Evolutionary conservation across 2,329 filamentous ascomycete species (phyloP).

Genomic region (Zymoseptoria passerinii): DNA sequence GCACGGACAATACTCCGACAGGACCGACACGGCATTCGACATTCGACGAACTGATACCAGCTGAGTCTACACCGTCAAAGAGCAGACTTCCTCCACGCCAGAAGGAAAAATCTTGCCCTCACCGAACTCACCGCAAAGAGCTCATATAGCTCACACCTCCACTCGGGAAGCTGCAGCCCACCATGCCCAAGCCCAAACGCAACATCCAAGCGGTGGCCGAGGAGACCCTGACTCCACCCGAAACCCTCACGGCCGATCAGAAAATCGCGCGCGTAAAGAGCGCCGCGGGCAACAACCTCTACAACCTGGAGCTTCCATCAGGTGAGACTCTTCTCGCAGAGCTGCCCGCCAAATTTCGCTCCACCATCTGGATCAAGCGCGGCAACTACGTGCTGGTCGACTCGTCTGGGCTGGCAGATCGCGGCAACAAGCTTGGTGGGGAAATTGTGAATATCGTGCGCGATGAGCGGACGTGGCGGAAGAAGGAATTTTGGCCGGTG

Average conservation of each 20-base stretch:
- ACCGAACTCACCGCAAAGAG: background rate
- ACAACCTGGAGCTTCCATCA: conserved; percentile 65
- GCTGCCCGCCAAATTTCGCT: conserved; percentile 76
- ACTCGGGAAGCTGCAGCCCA: background rate
- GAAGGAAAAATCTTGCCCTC: background rate
- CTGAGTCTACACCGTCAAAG: background rate
- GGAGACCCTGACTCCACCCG: conserved; percentile 56
- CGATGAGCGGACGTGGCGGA: conserved; percentile 87
- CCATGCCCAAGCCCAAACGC: conserved; percentile 68
- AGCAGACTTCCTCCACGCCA: background rate
- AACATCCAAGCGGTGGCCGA: conserved; percentile 69
- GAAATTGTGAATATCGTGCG: conserved; percentile 90
- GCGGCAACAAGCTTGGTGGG: conserved; percentile 70
- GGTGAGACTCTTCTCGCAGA: conserved; percentile 64
- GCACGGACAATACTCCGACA: background rate
- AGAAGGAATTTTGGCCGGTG: conserved; percentile 67
- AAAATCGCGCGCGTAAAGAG: conserved; percentile 69
- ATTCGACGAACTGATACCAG: background rate
- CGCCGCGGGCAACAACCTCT: conserved; percentile 82
- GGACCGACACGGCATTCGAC: background rate
- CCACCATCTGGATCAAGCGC: conserved; percentile 86
- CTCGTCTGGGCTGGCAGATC: conserved; percentile 53
- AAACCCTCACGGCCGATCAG: conserved; percentile 43
- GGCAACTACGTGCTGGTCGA: conserved; percentile 83
- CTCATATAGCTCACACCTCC: background rate